A percentile compares a stretch with the other conserved stretches of the same genome.
These are phyloP conservation scores for Vigna reflexopilosa DNA, from an alignment of 306 rosid genomes.

Conservation along the genomic window DNA sequence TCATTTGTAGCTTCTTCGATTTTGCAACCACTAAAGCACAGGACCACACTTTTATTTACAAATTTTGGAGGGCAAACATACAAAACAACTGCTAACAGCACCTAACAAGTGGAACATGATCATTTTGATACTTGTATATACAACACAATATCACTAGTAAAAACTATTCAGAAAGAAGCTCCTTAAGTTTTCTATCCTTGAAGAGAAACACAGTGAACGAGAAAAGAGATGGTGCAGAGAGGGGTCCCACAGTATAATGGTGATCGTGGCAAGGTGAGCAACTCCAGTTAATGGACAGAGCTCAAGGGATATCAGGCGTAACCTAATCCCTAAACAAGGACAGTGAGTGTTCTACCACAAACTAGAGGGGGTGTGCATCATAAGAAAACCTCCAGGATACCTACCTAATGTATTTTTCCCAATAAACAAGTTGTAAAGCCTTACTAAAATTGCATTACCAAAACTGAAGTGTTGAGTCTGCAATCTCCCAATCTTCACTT, in stretches of 20 bases:
- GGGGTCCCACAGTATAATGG: not conserved
- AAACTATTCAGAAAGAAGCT: not conserved
- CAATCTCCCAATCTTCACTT: slow-evolving; percentile 95
- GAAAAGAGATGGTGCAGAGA: not conserved
- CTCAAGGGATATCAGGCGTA: not conserved
- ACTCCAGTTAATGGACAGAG: not conserved
- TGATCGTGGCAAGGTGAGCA: not conserved
- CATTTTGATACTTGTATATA: not conserved
- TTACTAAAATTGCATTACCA: slow-evolving; percentile 64
- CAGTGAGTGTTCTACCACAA: not conserved
- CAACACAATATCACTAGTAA: not conserved
- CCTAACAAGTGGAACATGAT: not conserved
- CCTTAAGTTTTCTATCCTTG: not conserved
- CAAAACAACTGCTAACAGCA: not conserved
- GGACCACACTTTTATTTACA: not conserved
- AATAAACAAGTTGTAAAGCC: slow-evolving; percentile 31
- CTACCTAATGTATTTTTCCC: not conserved
- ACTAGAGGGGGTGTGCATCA: not conserved
- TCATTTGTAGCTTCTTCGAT: not conserved
- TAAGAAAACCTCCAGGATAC: slow-evolving; percentile 3
- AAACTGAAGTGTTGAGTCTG: slow-evolving; percentile 92
- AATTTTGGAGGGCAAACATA: not conserved
- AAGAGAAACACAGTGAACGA: not conserved
- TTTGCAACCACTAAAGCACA: not conserved
- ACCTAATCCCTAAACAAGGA: not conserved